phyloP scores from a whole-genome alignment of 768 basidiomycete species.

The Trametes sanguinea region DNA sequence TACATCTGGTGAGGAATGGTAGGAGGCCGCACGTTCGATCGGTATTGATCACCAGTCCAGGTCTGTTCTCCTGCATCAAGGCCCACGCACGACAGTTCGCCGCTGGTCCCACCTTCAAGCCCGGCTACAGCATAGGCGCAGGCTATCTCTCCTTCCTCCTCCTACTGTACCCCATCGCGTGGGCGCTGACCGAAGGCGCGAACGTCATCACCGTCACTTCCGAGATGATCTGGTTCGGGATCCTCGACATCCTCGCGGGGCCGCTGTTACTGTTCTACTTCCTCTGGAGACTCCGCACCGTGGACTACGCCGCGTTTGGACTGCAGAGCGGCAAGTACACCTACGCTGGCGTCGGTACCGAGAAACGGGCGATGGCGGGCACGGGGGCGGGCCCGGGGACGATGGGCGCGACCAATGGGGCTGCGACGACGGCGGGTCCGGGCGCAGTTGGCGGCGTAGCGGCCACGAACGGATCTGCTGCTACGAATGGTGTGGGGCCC shows the following conservation, averaged over 20 bases:
- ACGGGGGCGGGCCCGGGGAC: neutral
- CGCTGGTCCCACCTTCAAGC: constrained; percentile 25
- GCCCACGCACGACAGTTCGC: constrained; percentile 31
- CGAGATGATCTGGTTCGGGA: constrained; percentile 59
- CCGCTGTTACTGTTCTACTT: constrained; percentile 40
- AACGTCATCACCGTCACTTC: constrained; percentile 50
- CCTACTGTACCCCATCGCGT: constrained; percentile 58
- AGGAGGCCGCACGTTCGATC: neutral
- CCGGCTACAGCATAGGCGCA: constrained; percentile 38
- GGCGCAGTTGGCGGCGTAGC: too few relatives aligned
- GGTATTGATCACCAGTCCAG: constrained; percentile 20
- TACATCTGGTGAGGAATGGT: constrained; percentile 35
- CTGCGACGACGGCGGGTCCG: too few relatives aligned
- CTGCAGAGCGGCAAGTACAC: constrained; percentile 31
- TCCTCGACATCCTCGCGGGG: constrained; percentile 43
- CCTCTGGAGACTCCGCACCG: constrained; percentile 29
- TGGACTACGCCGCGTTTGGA: constrained; percentile 32
- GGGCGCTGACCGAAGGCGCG: constrained; percentile 57
- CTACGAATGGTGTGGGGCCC: neutral
- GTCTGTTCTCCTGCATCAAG: constrained; percentile 34
- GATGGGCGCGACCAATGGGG: neutral
- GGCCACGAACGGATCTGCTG: too few relatives aligned
- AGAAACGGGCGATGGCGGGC: neutral
- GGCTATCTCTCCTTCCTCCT: constrained; percentile 53
- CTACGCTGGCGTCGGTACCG: constrained; percentile 6